phyloP scores from a whole-genome alignment of 495 filamentous ascomycete genomes.

The Penicillium arizonense region DNA sequence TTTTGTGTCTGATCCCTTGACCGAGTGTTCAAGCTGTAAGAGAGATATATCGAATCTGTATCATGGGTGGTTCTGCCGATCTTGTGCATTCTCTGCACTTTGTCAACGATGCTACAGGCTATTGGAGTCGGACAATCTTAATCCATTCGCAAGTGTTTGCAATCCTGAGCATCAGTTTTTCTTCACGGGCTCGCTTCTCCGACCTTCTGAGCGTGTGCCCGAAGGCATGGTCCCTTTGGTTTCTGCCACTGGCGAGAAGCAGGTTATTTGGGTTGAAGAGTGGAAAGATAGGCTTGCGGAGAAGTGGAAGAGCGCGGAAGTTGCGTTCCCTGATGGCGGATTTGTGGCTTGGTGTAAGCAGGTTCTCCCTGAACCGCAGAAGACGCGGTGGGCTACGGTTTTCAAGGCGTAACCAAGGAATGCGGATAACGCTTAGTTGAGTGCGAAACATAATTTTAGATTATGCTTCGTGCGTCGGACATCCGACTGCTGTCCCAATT shows the following conservation, averaged over 20 bases:
- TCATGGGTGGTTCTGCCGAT: slow-evolving; percentile 4
- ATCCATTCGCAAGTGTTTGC: background rate
- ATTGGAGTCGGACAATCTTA: background rate
- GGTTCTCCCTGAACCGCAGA: background rate
- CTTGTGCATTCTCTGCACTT: background rate
- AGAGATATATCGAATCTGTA: background rate
- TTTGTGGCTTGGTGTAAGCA: background rate
- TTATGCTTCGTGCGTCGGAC: no score
- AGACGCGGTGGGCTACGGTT: background rate
- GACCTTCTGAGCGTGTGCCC: background rate
- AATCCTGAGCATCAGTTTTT: slow-evolving; percentile 5
- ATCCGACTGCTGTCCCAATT: no score
- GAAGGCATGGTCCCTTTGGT: background rate
- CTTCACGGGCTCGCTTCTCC: background rate
- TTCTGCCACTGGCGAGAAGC: background rate
- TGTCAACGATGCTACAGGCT: background rate
- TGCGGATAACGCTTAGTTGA: no score
- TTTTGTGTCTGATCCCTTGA: background rate
- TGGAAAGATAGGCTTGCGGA: no score
- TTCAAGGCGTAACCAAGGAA: background rate
- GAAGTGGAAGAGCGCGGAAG: no score
- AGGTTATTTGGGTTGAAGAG: background rate
- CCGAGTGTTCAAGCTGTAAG: slow-evolving; percentile 7
- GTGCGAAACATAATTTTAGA: no score
- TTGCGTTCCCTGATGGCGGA: no score